These are phyloP conservation scores for Crithidia thermophila DNA, from an alignment of 208 protist genomes.

Conservation along the genomic window DNA sequence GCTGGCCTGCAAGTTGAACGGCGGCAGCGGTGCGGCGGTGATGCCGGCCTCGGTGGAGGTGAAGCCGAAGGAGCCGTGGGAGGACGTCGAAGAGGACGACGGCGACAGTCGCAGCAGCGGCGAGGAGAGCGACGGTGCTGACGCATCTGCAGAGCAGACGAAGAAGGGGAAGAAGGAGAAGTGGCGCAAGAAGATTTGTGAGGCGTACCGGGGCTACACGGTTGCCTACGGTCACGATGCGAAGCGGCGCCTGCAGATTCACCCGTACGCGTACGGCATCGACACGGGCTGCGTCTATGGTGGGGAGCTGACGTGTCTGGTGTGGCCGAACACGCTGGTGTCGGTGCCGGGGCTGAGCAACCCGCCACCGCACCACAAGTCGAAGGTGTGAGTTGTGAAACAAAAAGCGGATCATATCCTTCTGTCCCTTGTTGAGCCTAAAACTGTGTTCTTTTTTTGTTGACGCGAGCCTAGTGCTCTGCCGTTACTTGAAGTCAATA, in stretches of 20 bases:
- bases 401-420: neutral
- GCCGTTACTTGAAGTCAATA: too few relatives aligned
- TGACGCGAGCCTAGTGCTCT: too few relatives aligned
- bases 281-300: conserved; percentile 80
- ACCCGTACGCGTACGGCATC: conserved; percentile 70
- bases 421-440: too few relatives aligned
- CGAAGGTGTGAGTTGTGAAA: conserved; percentile 23
- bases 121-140: neutral
- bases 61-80: neutral
- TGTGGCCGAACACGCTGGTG: conserved; percentile 54
- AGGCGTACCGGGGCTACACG: conserved; percentile 26
- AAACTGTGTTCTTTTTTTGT: too few relatives aligned
- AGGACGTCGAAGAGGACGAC: conserved; percentile 9
- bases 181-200: conserved; percentile 14
- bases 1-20: conserved; percentile 20
- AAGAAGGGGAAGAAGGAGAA: conserved; percentile 10
- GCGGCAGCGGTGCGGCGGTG: neutral
- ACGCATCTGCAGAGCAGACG: neutral
- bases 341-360: conserved; percentile 50
- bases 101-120: conserved; percentile 1
- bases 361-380: conserved; percentile 9
- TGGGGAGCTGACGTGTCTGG: conserved; percentile 52
- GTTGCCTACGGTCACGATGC: conserved; percentile 85
- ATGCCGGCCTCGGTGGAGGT: neutral
- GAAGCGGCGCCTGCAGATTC: conserved; percentile 58